These are phyloP conservation scores for Ramalina intermedia DNA, from an alignment of 495 filamentous ascomycete genomes.

Conservation along the genomic window DNA sequence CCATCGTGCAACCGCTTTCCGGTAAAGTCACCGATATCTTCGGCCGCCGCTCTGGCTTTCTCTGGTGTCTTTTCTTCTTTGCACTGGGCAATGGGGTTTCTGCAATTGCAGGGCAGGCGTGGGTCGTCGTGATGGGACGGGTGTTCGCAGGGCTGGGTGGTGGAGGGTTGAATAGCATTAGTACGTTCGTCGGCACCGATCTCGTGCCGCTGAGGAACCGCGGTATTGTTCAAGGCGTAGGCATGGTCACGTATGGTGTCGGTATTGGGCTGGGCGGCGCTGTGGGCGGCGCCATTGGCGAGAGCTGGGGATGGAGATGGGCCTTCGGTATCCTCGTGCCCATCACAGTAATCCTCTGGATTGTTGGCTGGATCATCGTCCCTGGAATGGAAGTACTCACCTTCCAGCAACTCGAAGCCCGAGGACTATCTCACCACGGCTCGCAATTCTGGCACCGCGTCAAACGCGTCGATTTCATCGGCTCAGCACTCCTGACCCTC, in stretches of 20 bases:
- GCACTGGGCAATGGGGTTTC: slow-evolving; percentile 69
- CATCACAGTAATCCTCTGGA: slow-evolving; percentile 16
- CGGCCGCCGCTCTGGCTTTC: slow-evolving; percentile 56
- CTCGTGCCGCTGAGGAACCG: slow-evolving; percentile 68
- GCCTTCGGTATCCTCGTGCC: slow-evolving; percentile 80
- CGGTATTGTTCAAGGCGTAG: slow-evolving; percentile 71
- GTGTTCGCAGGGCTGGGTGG: slow-evolving; percentile 76
- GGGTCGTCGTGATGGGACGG: slow-evolving; percentile 59
- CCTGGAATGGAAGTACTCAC: slow-evolving; percentile 19
- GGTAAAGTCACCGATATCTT: slow-evolving; percentile 83
- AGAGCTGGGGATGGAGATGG: slow-evolving; percentile 53
- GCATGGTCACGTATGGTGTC: slow-evolving; percentile 56
- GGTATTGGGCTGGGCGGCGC: slow-evolving; percentile 57
- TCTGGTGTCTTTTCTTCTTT: slow-evolving; percentile 69
- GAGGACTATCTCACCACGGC: slow-evolving; percentile 39
- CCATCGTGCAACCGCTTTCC: slow-evolving; percentile 68
- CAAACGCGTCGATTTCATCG: slow-evolving; percentile 65
- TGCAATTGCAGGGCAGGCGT: slow-evolving; percentile 52
- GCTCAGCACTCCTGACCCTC: slow-evolving; percentile 50
- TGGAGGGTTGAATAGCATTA: slow-evolving; percentile 66
- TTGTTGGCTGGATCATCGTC: slow-evolving; percentile 43
- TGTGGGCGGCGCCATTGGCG: slow-evolving; percentile 71
- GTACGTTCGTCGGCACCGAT: slow-evolving; percentile 67
- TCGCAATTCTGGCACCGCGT: background rate
- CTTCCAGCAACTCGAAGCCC: slow-evolving; percentile 48